phyloP scores from a whole-genome alignment of 2,329 filamentous ascomycete genomes.

The Stagonosporopsis vannaccii region DNA sequence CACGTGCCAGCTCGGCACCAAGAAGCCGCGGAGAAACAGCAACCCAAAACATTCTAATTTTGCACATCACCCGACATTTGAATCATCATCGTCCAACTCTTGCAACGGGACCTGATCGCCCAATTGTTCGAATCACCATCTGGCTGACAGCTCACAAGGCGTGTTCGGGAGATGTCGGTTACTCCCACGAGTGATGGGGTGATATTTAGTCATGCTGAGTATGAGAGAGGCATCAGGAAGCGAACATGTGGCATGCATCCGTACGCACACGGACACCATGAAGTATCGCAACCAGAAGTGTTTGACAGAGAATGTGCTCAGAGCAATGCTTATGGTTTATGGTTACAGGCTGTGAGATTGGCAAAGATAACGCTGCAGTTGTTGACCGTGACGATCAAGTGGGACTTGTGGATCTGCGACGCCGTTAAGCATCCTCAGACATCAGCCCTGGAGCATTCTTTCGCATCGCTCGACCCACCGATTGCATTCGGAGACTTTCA shows the following conservation, averaged over 20 bases:
- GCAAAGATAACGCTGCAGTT: not conserved
- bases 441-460: not conserved
- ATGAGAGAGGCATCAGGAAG: not conserved
- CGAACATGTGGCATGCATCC: not conserved
- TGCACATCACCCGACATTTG: slow-evolving; percentile 13
- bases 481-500: slow-evolving; percentile 11
- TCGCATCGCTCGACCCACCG: not conserved
- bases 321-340: not conserved
- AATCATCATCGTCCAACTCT: slow-evolving; percentile 2
- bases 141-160: slow-evolving; percentile 2
- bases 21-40: slow-evolving; percentile 6
- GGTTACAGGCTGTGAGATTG: not conserved
- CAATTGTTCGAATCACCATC: not conserved
- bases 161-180: slow-evolving; percentile 14
- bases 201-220: slow-evolving; percentile 13
- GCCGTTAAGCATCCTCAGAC: not conserved
- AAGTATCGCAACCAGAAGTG: not conserved
- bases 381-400: slow-evolving; percentile 1
- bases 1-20: slow-evolving; percentile 11
- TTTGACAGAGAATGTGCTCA: not conserved
- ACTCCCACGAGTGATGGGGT: slow-evolving; percentile 2
- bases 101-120: not conserved
- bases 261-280: not conserved
- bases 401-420: not conserved
- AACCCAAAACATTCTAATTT: slow-evolving; percentile 1